Evolutionary conservation across 345 rosid genomes (phyloP), one percentile per base, ranked within the genome.

Genomic region (Melaleuca quinquenervia): DNA sequence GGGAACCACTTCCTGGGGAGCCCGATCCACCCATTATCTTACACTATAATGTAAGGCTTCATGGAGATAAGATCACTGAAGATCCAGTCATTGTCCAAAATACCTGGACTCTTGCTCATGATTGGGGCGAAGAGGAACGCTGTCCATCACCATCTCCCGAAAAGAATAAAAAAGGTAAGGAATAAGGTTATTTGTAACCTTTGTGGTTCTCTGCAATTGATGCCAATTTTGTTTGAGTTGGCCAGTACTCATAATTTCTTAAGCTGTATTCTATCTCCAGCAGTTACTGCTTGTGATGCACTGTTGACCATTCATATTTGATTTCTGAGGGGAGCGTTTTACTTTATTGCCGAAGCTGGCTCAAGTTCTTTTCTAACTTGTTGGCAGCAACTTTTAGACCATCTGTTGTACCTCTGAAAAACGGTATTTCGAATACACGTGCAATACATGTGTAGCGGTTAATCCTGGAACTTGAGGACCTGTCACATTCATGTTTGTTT

Each of bases 41-140:
- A 87, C 99, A 98, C 90, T 98, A 96, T 89, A 98, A 95, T 89
- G 98, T 95, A 50, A 95, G 99, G 95, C 97, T 96, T 84, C 96
- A 91, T 83, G 99, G 99, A 32, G 99, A 97, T 91, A 96, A 94
- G 91, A 86, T 93, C 82, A 97, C 99, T 58, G 99, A 97, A 88
- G 95, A 97, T 87, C 98, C 99, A 87, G 99, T 96, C 50, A 97
- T 97, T 86, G 99, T 97, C 86, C 99, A 95, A 89, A 97, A 97
- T 89, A 96, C 98, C 52, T 97, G 99, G 99, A 97, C 94, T 62
- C 90, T 87, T 84, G 93, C 95, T 90, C 98, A 90, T 91, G 99
- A 96, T 84, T 97, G 99, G 99, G 99, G 98, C 41, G 93, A 89
- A 49, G 99, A 97, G 94, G 99, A 94, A 88, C 99, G 99, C 2